A percentile compares a stretch with the other conserved stretches of the same genome.
These are phyloP conservation scores for Coffea eugenioides DNA, from an alignment of 257 asterid genomes.

Conservation along the genomic window DNA sequence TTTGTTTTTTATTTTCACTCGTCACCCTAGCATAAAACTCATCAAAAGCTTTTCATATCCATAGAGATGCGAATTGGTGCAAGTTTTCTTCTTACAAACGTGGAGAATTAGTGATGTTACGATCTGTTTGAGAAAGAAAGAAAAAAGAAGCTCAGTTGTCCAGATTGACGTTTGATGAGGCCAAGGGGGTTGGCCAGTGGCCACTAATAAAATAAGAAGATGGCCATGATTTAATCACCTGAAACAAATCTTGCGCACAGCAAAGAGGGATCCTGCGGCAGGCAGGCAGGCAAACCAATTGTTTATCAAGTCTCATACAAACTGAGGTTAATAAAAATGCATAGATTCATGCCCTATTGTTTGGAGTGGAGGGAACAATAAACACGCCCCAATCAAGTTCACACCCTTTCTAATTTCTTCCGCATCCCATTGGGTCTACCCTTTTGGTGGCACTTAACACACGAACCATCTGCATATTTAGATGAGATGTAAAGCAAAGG, in stretches of 20 bases:
- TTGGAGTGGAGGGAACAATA: slow-evolving; percentile 82
- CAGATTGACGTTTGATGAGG: background rate
- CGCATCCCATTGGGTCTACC: slow-evolving; percentile 21
- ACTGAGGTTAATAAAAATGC: slow-evolving; percentile 33
- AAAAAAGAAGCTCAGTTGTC: background rate
- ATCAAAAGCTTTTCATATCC: background rate
- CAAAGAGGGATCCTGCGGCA: slow-evolving; percentile 48
- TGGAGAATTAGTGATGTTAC: background rate
- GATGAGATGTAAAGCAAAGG: slow-evolving; percentile 41
- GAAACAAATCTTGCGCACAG: slow-evolving; percentile 60
- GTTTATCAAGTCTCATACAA: slow-evolving; percentile 27
- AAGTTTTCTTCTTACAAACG: background rate
- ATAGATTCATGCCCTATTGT: slow-evolving; percentile 53
- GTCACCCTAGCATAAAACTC: background rate
- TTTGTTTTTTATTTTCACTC: too few relatives aligned
- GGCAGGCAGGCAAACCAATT: slow-evolving; percentile 28
- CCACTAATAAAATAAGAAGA: slow-evolving; percentile 33
- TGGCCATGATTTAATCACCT: slow-evolving; percentile 55
- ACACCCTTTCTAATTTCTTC: slow-evolving; percentile 5
- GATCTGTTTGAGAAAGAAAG: background rate
- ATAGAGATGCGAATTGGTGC: background rate
- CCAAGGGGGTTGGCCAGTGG: background rate
- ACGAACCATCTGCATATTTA: slow-evolving; percentile 23
- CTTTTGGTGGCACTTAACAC: slow-evolving; percentile 24
- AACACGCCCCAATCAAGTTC: slow-evolving; percentile 48